Percentiles rank a stretch among this genome's conserved stretches.
Evolutionary conservation across 495 filamentous ascomycete species (phyloP).

Genomic region (Hypoxylon perforatum): DNA sequence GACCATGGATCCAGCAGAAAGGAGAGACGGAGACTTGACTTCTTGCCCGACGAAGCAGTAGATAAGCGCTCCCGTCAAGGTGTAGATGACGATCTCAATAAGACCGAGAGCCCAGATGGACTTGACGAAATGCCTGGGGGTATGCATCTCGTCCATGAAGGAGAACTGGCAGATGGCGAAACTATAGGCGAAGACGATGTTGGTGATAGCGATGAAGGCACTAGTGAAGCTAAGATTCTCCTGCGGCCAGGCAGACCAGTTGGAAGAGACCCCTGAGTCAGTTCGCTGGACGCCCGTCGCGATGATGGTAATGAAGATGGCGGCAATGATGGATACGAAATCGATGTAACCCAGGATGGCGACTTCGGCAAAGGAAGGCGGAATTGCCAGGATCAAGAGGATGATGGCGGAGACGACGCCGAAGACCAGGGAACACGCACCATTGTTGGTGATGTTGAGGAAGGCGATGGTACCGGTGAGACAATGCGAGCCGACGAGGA

Average conservation of each 20-base stretch:
- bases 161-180: constrained; percentile 79
- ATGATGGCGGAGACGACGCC: constrained; percentile 71
- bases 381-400: constrained; percentile 70
- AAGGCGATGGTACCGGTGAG: constrained; percentile 79
- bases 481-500: constrained; percentile 81
- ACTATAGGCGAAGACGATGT: constrained; percentile 80
- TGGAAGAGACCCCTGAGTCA: constrained; percentile 48
- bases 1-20: constrained; percentile 68
- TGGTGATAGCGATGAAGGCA: constrained; percentile 73
- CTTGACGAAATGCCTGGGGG: constrained; percentile 73
- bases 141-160: constrained; percentile 81
- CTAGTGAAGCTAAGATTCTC: constrained; percentile 51
- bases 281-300: constrained; percentile 66
- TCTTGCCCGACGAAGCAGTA: constrained; percentile 77
- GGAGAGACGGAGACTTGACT: constrained; percentile 77
- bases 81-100: constrained; percentile 75
- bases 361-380: constrained; percentile 62
- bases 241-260: constrained; percentile 58
- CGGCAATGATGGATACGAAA: constrained; percentile 71
- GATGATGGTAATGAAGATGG: constrained; percentile 77
- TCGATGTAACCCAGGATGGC: constrained; percentile 71
- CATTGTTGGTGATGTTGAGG: constrained; percentile 71
- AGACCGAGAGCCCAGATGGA: constrained; percentile 72
- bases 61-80: constrained; percentile 72
- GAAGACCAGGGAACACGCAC: constrained; percentile 75